Percentiles rank a stretch among this genome's conserved stretches.
These are phyloP conservation scores for Malassezia yamatoensis DNA, from an alignment of 1,284 basidiomycete genomes.

Conservation along the genomic window DNA sequence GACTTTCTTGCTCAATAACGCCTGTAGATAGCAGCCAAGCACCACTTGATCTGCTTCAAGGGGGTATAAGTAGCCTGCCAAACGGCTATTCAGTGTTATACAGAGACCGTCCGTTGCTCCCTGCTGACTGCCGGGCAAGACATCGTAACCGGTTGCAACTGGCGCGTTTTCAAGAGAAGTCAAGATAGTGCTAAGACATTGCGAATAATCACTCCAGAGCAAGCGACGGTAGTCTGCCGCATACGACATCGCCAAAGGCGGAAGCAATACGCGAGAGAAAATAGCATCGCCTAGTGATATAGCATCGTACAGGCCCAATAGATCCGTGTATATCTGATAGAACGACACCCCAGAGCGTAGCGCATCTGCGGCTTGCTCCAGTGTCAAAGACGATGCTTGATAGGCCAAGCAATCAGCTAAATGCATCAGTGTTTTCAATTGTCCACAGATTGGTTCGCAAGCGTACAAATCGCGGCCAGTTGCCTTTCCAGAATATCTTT, in stretches of 20 bases:
- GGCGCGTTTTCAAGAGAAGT: slow-evolving; percentile 11
- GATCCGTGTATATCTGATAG: slow-evolving; percentile 88
- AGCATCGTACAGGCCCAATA: slow-evolving; percentile 75
- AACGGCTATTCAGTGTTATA: background rate
- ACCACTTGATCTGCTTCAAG: slow-evolving; percentile 61
- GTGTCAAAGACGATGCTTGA: slow-evolving; percentile 26
- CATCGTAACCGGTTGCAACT: slow-evolving; percentile 52
- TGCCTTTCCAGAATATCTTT: slow-evolving; percentile 19
- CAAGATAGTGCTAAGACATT: slow-evolving; percentile 45
- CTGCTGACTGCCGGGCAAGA: slow-evolving; percentile 28
- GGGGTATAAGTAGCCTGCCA: slow-evolving; percentile 60
- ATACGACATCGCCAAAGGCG: slow-evolving; percentile 66
- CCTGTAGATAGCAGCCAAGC: slow-evolving; percentile 52
- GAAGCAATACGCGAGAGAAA: slow-evolving; percentile 68
- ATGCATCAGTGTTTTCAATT: slow-evolving; percentile 19
- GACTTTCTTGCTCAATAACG: slow-evolving; percentile 41
- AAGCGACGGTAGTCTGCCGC: slow-evolving; percentile 71
- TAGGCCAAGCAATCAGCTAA: slow-evolving; percentile 17
- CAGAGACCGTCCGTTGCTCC: slow-evolving; percentile 20
- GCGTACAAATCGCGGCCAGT: slow-evolving; percentile 59
- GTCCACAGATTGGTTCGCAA: slow-evolving; percentile 56
- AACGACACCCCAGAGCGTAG: slow-evolving; percentile 52
- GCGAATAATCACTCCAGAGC: slow-evolving; percentile 70
- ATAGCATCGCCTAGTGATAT: slow-evolving; percentile 73
- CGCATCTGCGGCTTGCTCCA: slow-evolving; percentile 16